These are phyloP conservation scores for Phoma sp. DNA, from an alignment of 2,329 filamentous ascomycete species.

Conservation along the genomic window DNA sequence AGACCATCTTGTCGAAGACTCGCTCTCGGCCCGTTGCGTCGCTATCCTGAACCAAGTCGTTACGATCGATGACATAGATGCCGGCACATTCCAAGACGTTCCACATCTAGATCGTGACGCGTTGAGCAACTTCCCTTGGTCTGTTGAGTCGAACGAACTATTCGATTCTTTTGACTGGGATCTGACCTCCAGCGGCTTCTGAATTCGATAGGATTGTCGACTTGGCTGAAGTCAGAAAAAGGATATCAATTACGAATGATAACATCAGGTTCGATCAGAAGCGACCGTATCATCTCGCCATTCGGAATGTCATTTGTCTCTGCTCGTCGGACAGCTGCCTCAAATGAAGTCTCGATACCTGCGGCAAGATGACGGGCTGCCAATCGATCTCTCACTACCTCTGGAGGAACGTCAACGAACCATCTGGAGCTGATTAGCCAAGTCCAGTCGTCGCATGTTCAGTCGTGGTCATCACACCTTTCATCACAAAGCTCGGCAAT, in stretches of 20 bases:
- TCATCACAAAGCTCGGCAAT: conserved; percentile 25
- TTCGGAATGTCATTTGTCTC: conserved; percentile 37
- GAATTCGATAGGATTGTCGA: not conserved
- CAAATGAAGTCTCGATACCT: conserved; percentile 29
- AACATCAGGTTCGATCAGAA: conserved; percentile 28
- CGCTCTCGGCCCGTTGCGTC: conserved; percentile 34
- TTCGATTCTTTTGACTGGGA: conserved; percentile 37
- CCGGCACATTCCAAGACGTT: conserved; percentile 24
- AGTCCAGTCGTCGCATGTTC: not conserved
- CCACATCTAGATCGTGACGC: conserved; percentile 27
- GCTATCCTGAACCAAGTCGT: conserved; percentile 35
- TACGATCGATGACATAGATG: conserved; percentile 25
- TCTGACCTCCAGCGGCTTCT: conserved; percentile 26
- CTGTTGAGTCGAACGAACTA: conserved; percentile 32
- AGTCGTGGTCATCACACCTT: conserved; percentile 18
- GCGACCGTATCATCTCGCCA: conserved; percentile 29
- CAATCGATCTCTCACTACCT: conserved; percentile 24
- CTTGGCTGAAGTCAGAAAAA: not conserved
- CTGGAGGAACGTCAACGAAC: conserved; percentile 32
- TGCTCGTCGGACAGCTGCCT: conserved; percentile 28
- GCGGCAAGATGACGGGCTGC: conserved; percentile 32
- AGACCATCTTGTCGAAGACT: conserved; percentile 30
- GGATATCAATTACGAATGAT: conserved; percentile 24
- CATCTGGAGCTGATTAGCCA: conserved; percentile 22
- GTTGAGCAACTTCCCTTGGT: conserved; percentile 35